Base-by-base conservation (phyloP, 2,329 filamentous ascomycete species). In the Microcyclospora tardicrescens region DNA sequence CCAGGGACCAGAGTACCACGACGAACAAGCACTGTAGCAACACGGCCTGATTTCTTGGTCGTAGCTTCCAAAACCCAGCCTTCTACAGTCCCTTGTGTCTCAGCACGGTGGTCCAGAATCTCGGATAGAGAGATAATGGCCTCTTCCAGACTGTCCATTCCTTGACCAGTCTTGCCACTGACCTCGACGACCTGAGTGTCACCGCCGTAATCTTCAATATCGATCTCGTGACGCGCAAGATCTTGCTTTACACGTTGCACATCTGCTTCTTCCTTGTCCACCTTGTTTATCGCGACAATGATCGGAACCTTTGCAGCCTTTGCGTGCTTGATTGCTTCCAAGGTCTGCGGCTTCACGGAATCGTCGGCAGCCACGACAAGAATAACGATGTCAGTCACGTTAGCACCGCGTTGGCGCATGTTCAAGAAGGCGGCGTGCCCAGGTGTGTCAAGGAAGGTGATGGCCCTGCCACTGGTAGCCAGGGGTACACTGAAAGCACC, bases 211-310 rank as follows among this genome's bases (percentile, higher is more conserved):
- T 96, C 91, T 64, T 98, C 91, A 39, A 98, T 81, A 51, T 94
- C 82, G 24, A 98, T 77, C 6, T 83, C 85, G 53, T 94, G 72
- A 2, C 77, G 71, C 8, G 83, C 77, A 16, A 98, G 76, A 58
- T 96, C 91, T 40, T 79, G 71, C 64, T 96, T 96, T 45, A 96
- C 87, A 35, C 77, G 74, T 32, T 95, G 81, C 10, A 86, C 65
- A 37, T 85, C 76, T 5, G 83, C 79, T 43, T 84, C 81, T 43
- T 81, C 77, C 62, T 91, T 94, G 64, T 98, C 91, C 37, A 94
- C 75, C 63, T 98, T 98, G 68, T 91, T 98, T 63, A 96, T 89
- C 12, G 93, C 93, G 36, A 98, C 91, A 42, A 98, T 94, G 36
- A 98, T 89, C 5, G 91, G 89, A 1, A 96, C 91, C 44, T 82